Evolutionary conservation across 306 rosid species (phyloP).

Genomic region (Malus domestica): DNA sequence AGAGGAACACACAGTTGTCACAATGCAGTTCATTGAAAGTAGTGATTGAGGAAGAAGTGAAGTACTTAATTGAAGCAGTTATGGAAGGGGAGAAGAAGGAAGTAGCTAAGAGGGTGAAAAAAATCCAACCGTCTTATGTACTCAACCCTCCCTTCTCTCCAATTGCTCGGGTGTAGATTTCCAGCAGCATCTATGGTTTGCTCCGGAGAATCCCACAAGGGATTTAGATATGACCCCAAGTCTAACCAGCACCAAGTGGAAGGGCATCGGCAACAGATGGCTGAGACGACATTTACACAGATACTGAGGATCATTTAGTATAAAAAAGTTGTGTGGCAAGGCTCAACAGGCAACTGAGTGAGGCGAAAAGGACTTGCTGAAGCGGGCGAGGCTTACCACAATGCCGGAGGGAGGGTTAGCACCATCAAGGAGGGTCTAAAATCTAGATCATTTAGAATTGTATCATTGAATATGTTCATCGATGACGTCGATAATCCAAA

Average conservation of each 20-base stretch:
- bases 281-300: not conserved
- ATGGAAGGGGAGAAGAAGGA: constrained; percentile 43
- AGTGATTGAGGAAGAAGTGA: constrained; percentile 64
- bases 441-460: not conserved
- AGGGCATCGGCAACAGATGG: not conserved
- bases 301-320: not conserved
- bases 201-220: constrained; percentile 6
- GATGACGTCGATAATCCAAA: not conserved
- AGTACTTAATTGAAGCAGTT: constrained; percentile 50
- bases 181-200: constrained; percentile 2
- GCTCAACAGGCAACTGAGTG: constrained; percentile 19
- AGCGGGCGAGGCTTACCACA: constrained; percentile 11
- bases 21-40: constrained; percentile 58
- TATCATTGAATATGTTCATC: constrained; percentile 4
- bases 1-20: constrained; percentile 38
- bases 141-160: constrained; percentile 83
- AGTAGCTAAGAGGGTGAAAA: constrained; percentile 40
- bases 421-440: constrained; percentile 16
- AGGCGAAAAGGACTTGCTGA: constrained; percentile 15
- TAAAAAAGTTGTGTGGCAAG: not conserved
- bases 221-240: constrained; percentile 8
- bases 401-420: constrained; percentile 6
- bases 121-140: constrained; percentile 51
- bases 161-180: constrained; percentile 51
- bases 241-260: constrained; percentile 8